Evolutionary conservation across 306 rosid species (phyloP).

Genomic region (Prunus mume): DNA sequence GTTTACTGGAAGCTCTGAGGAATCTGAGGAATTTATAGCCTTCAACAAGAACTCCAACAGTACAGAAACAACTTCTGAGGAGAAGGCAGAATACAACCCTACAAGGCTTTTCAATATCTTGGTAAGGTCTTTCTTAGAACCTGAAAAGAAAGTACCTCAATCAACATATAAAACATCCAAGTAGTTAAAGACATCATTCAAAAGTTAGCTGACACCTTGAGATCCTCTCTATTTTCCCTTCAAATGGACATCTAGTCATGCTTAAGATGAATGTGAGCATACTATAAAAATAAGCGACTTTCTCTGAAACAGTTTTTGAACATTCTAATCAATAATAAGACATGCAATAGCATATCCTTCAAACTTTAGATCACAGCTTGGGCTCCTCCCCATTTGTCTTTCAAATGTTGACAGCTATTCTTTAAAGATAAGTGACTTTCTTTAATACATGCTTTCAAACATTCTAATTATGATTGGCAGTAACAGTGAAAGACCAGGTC

Average conservation of each 20-base stretch:
- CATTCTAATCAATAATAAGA: no score
- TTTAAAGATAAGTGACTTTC: not conserved
- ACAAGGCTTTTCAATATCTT: conserved; percentile 59
- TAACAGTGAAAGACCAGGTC: not conserved
- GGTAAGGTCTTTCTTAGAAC: conserved; percentile 49
- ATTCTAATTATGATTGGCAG: not conserved
- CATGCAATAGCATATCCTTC: not conserved
- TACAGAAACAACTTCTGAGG: conserved; percentile 69
- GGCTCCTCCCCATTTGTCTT: not conserved
- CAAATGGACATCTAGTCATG: not conserved
- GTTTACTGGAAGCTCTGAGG: conserved; percentile 33
- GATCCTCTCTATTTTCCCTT: not conserved
- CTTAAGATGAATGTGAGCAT: not conserved
- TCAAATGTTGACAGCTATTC: not conserved
- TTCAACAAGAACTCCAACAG: conserved; percentile 65
- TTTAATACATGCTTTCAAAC: not conserved
- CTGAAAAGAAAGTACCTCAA: conserved; percentile 44
- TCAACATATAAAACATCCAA: conserved; percentile 12
- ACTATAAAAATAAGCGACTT: not conserved
- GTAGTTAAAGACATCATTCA: not conserved
- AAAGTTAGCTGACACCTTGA: not conserved
- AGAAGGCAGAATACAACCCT: conserved; percentile 64
- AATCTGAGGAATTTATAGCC: conserved; percentile 43
- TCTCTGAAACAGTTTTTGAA: not conserved
- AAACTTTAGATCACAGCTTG: not conserved